Evolutionary conservation across 805 yeast species (phyloP).

Genomic region (Barnettozyma vustinii): DNA sequence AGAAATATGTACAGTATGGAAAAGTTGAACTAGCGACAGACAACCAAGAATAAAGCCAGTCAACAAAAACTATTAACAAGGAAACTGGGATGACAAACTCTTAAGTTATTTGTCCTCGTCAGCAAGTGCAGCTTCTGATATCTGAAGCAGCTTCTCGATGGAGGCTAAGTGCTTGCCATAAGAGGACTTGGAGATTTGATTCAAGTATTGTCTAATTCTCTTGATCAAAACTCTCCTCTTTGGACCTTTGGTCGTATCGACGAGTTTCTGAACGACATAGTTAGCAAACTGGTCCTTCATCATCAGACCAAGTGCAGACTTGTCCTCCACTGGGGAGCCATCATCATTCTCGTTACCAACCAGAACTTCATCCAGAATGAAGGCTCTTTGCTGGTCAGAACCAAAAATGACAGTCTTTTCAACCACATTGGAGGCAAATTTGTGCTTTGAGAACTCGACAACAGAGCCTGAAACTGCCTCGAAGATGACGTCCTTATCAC

Average conservation of each 20-base stretch:
- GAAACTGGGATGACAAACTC: not conserved
- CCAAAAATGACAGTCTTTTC: constrained; percentile 88
- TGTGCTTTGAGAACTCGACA: constrained; percentile 86
- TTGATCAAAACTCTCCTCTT: constrained; percentile 66
- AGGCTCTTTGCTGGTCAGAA: constrained; percentile 50
- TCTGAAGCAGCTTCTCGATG: constrained; percentile 50
- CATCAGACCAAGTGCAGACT: constrained; percentile 77
- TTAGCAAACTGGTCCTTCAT: constrained; percentile 98
- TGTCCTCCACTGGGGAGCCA: constrained; percentile 47
- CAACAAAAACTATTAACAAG: constrained; percentile 2
- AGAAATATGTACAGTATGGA: constrained; percentile 2
- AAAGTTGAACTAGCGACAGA: not conserved
- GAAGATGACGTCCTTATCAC: constrained; percentile 58
- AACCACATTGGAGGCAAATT: constrained; percentile 96
- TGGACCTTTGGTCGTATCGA: constrained; percentile 69
- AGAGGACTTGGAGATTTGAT: constrained; percentile 59
- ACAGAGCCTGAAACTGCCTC: constrained; percentile 64
- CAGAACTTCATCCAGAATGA: constrained; percentile 63
- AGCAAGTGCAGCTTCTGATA: constrained; percentile 23
- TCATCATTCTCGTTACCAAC: constrained; percentile 38
- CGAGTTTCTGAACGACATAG: constrained; percentile 92
- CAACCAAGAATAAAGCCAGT: not conserved
- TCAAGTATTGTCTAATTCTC: constrained; percentile 75
- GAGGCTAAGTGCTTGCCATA: constrained; percentile 82
- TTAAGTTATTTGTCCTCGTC: constrained; percentile 16